Evolutionary conservation across 164 flowering plant genomes (phyloP).

Genomic region (Dillenia turbinata): DNA sequence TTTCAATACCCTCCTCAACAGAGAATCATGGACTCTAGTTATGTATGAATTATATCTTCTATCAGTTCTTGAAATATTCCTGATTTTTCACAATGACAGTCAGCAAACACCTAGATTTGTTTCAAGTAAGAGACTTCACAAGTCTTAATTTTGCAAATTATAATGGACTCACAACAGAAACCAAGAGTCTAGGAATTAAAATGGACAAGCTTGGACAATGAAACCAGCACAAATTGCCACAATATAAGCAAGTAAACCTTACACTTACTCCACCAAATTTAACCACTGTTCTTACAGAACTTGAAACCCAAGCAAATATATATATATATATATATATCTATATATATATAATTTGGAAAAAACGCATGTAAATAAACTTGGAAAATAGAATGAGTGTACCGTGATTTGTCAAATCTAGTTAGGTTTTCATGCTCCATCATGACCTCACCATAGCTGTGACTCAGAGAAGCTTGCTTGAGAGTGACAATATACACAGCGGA

Average conservation of each 20-base stretch:
- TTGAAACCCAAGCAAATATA: not conserved
- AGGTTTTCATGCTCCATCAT: constrained; percentile 22
- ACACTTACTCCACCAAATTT: not conserved
- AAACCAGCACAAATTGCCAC: not conserved
- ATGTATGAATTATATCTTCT: constrained; percentile 36
- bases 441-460: constrained; percentile 25
- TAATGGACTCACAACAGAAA: not conserved
- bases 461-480: constrained; percentile 47
- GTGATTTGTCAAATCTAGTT: constrained; percentile 24
- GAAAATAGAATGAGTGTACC: constrained; percentile 22
- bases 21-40: constrained; percentile 66
- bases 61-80: constrained; percentile 56
- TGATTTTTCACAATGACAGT: constrained; percentile 10
- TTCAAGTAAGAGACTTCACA: not conserved
- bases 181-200: not conserved
- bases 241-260: not conserved
- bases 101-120: not conserved
- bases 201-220: not conserved
- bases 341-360: not conserved
- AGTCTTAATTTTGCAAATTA: too few species aligned
- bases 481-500: constrained; percentile 70
- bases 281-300: not conserved
- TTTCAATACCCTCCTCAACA: constrained; percentile 58
- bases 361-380: too few species aligned
- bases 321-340: not conserved